A percentile compares a stretch with the other conserved stretches of the same genome.
Evolutionary conservation across 805 yeast species (phyloP).

Genomic region (Hyphopichia homilentoma): DNA sequence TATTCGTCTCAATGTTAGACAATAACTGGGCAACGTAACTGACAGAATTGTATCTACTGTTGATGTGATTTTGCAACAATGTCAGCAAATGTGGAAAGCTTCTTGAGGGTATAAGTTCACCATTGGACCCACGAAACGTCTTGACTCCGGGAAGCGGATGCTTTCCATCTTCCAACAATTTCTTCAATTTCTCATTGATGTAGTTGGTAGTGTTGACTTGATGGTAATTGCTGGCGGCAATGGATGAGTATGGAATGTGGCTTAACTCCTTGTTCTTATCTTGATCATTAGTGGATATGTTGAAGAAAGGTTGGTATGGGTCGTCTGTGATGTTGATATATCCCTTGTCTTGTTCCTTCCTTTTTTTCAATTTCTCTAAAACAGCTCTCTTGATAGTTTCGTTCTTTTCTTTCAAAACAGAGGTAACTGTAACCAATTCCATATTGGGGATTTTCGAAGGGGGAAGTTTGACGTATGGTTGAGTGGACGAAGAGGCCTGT

Average conservation of each 20-base stretch:
- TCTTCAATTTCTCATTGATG: constrained; percentile 37
- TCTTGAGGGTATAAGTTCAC: constrained; percentile 45
- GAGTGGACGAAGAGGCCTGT: constrained; percentile 35
- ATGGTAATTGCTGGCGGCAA: constrained; percentile 60
- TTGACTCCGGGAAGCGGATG: constrained; percentile 41
- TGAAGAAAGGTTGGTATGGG: constrained; percentile 76
- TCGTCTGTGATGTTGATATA: constrained; percentile 87
- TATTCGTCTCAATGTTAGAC: constrained; percentile 34
- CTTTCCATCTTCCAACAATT: constrained; percentile 42
- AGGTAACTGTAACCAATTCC: constrained; percentile 79
- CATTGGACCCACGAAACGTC: constrained; percentile 47
- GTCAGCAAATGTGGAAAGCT: constrained; percentile 48
- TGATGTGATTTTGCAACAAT: constrained; percentile 25
- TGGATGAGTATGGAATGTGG: constrained; percentile 78
- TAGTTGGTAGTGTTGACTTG: constrained; percentile 62
- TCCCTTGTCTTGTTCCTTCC: constrained; percentile 66
- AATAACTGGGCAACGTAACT: constrained; percentile 38
- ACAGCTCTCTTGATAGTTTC: constrained; percentile 80
- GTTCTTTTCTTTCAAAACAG: constrained; percentile 69
- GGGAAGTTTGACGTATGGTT: constrained; percentile 83
- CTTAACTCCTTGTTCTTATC: constrained; percentile 45
- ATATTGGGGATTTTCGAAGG: constrained; percentile 91
- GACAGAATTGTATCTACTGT: constrained; percentile 16
- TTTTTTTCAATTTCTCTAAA: constrained; percentile 70
- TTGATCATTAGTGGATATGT: constrained; percentile 54